Evolutionary conservation across 371 early-diverging fungal genomes (phyloP).

Genomic region (Choanephora cucurbitarum): DNA sequence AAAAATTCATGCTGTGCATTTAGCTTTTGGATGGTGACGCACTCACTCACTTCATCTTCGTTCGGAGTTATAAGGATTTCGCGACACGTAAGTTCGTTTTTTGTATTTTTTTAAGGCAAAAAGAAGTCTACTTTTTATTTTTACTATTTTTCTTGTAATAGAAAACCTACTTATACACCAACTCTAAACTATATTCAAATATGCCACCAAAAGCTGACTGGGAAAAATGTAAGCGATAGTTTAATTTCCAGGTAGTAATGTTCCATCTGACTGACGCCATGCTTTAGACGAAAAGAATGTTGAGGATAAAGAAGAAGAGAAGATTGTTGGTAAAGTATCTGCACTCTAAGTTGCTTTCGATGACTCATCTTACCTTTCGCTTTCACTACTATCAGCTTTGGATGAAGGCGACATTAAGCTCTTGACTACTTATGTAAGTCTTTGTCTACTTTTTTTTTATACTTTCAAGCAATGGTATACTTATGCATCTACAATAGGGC

Average conservation of each 20-base stretch:
- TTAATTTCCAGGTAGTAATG: background rate
- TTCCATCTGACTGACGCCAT: background rate
- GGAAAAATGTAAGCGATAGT: slow-evolving; percentile 86
- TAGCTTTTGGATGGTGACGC: too few relatives aligned
- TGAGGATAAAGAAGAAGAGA: slow-evolving; percentile 83
- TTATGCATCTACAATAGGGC: slow-evolving; percentile 63
- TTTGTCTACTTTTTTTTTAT: background rate
- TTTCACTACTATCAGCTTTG: slow-evolving; percentile 57
- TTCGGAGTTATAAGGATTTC: too few relatives aligned
- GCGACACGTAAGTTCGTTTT: too few relatives aligned
- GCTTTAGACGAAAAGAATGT: slow-evolving; percentile 74
- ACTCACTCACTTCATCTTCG: too few relatives aligned
- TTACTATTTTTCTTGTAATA: too few relatives aligned
- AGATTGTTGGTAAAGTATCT: slow-evolving; percentile 79
- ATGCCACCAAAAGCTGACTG: slow-evolving; percentile 64
- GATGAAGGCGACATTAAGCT: slow-evolving; percentile 98
- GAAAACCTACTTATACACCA: too few relatives aligned
- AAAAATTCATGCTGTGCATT: too few relatives aligned
- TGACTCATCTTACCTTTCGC: background rate
- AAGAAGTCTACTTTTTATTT: too few relatives aligned
- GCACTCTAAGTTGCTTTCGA: background rate
- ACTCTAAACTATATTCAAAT: slow-evolving; percentile 3
- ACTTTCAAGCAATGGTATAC: background rate
- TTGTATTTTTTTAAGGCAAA: too few relatives aligned
- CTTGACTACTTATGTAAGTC: slow-evolving; percentile 85